Percentiles rank a stretch among this genome's conserved stretches.
phyloP scores from a whole-genome alignment of 2,329 filamentous ascomycete genomes.

The Fonsecaea erecta region DNA sequence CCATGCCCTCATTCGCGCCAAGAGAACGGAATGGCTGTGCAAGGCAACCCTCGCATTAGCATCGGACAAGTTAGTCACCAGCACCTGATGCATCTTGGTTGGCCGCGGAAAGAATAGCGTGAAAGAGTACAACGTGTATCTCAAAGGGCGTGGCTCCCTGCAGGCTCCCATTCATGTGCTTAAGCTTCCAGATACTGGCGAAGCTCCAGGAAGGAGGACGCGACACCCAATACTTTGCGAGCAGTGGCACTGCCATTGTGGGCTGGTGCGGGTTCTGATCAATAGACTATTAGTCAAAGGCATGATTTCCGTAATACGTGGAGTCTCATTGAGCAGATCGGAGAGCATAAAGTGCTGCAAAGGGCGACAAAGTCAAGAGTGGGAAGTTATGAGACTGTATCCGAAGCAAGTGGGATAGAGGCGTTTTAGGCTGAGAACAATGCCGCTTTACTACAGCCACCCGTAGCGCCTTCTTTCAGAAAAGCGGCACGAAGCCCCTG shows the following conservation, averaged over 20 bases:
- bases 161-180: neutral
- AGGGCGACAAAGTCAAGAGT: neutral
- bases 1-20: neutral
- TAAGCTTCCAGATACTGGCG: neutral
- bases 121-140: neutral
- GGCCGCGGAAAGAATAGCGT: neutral
- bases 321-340: neutral
- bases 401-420: neutral
- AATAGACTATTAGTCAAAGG: neutral
- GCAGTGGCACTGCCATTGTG: neutral
- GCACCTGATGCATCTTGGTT: neutral
- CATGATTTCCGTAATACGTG: neutral
- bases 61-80: neutral
- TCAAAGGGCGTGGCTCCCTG: neutral
- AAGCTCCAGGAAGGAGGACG: neutral
- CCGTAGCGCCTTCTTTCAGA: neutral
- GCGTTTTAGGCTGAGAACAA: neutral
- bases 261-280: neutral
- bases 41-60: neutral
- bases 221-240: neutral
- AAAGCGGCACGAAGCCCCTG: neutral
- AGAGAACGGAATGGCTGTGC: neutral
- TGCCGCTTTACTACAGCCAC: neutral
- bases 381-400: neutral
- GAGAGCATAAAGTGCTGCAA: neutral